phyloP scores from a whole-genome alignment of 2,329 filamentous ascomycete genomes.

The Penicillium freii region DNA sequence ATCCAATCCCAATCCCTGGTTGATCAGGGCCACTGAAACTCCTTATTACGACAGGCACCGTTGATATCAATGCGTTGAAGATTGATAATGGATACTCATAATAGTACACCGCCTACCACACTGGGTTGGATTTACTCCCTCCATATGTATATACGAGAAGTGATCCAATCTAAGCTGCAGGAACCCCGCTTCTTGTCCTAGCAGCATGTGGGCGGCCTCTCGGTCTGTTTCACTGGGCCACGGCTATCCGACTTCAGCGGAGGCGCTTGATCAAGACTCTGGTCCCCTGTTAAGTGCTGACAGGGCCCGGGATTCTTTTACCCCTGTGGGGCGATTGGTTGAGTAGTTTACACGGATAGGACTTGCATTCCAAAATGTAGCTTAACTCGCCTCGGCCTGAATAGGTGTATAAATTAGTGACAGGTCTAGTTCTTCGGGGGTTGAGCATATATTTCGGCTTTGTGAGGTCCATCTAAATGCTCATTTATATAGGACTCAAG shows the following conservation, averaged over 20 bases:
- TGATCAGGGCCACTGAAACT: background rate
- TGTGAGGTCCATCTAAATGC: no score
- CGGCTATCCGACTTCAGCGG: conserved; percentile 8
- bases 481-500: background rate
- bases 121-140: no score
- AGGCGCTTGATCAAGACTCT: conserved; percentile 16
- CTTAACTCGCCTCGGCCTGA: background rate
- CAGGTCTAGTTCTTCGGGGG: background rate
- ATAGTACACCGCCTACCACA: background rate
- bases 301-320: conserved; percentile 9
- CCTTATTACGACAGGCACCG: background rate
- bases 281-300: conserved; percentile 16
- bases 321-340: conserved; percentile 1
- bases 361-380: background rate
- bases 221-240: conserved; percentile 7
- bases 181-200: conserved; percentile 9
- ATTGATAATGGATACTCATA: conserved; percentile 19
- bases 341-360: background rate
- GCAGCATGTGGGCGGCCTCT: background rate
- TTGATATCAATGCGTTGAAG: conserved; percentile 9
- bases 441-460: background rate
- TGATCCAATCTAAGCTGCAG: conserved; percentile 2
- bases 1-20: background rate
- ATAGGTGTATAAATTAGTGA: background rate
- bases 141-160: background rate